Percentiles rank a stretch among this genome's conserved stretches.
These are phyloP conservation scores for Podospora fimiseda DNA, from an alignment of 495 filamentous ascomycete species.

Conservation along the genomic window DNA sequence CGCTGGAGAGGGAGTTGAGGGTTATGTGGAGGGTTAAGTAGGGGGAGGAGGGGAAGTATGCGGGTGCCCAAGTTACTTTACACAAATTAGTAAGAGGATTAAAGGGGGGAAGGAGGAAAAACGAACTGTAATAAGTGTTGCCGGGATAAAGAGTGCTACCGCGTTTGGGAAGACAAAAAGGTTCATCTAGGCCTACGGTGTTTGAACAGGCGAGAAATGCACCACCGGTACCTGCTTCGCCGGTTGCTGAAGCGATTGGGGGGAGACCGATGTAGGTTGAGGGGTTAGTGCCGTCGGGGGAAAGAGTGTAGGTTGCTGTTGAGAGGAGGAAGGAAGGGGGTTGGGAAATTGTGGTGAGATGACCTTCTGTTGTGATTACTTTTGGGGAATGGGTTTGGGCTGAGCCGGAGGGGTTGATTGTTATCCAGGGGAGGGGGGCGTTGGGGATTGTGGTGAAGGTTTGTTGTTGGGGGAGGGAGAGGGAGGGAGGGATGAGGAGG, in stretches of 20 bases:
- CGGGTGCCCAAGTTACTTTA: constrained; percentile 27
- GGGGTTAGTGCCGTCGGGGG: constrained; percentile 6
- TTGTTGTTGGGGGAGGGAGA: constrained; percentile 14
- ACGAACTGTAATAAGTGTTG: constrained; percentile 25
- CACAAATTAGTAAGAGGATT: not conserved
- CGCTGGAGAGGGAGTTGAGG: not conserved
- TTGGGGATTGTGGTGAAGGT: constrained; percentile 3
- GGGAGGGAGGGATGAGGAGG: not conserved
- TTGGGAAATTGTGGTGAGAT: constrained; percentile 15
- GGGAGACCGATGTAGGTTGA: constrained; percentile 25
- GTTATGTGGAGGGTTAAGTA: constrained; percentile 10
- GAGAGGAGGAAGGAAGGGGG: constrained; percentile 19
- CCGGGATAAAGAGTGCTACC: constrained; percentile 19
- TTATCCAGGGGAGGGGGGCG: constrained; percentile 21
- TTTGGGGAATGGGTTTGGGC: constrained; percentile 21
- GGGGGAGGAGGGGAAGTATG: constrained; percentile 13
- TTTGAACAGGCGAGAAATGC: constrained; percentile 23
- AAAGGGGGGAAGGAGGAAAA: not conserved
- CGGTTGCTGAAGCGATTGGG: constrained; percentile 23
- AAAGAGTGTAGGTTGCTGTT: constrained; percentile 22
- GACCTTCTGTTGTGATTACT: constrained; percentile 20
- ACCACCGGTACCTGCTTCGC: constrained; percentile 5
- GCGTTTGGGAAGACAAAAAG: constrained; percentile 24
- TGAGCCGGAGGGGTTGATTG: constrained; percentile 17
- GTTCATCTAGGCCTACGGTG: constrained; percentile 15